Percentiles rank a stretch among this genome's conserved stretches.
These are phyloP conservation scores for Pseudognaphalium luteoalbum DNA, from an alignment of 129 eudicot genomes.

Conservation along the genomic window DNA sequence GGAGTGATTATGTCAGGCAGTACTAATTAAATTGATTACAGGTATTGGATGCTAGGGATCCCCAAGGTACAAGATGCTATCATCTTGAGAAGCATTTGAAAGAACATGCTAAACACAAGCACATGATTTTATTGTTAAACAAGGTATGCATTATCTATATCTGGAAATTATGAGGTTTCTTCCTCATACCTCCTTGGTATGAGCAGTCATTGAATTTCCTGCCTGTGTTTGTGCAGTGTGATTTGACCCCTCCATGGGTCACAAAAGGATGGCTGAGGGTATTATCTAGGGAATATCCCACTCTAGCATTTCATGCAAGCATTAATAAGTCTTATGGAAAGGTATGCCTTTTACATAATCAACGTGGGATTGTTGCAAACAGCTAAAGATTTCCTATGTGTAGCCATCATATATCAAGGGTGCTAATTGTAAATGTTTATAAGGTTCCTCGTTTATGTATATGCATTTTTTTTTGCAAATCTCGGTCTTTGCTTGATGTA, in stretches of 20 bases:
- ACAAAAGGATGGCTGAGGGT: slow-evolving; percentile 95
- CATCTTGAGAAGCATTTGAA: slow-evolving; percentile 94
- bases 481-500: neutral
- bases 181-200: neutral
- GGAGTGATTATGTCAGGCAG: neutral
- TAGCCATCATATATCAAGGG: neutral
- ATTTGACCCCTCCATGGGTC: slow-evolving; percentile 96
- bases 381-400: neutral
- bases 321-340: slow-evolving; percentile 92
- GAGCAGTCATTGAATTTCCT: neutral
- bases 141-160: slow-evolving; percentile 48
- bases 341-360: slow-evolving; percentile 38
- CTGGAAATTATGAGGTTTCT: neutral
- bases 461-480: slow-evolving; percentile 1
- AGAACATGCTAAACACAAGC: slow-evolving; percentile 86
- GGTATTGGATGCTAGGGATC: slow-evolving; percentile 99
- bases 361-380: neutral
- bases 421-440: neutral
- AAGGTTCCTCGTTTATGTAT: neutral
- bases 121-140: slow-evolving; percentile 79
- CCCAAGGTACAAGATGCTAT: slow-evolving; percentile 92
- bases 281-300: slow-evolving; percentile 85
- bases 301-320: slow-evolving; percentile 95
- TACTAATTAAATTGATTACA: slow-evolving; percentile 28
- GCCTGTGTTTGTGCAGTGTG: slow-evolving; percentile 56